Percentiles rank a stretch among this genome's conserved stretches.
Evolutionary conservation across 331 rosid genomes (phyloP).

Genomic region (Spiraea crenata): DNA sequence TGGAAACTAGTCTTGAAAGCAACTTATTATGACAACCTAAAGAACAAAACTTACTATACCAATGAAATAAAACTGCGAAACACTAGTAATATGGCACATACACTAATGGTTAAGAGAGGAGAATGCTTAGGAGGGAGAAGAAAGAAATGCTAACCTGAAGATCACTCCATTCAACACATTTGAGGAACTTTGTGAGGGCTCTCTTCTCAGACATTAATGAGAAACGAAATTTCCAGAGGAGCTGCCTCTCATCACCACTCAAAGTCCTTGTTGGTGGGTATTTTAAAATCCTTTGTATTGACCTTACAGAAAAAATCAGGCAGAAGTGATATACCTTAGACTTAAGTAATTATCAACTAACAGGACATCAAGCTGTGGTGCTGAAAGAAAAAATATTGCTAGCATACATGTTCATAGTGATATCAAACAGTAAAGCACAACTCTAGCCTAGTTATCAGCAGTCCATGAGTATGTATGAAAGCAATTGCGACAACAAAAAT

Average conservation of each 20-base stretch:
- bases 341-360: slow-evolving; percentile 9
- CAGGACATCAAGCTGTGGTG: slow-evolving; percentile 5
- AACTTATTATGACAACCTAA: background rate
- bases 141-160: slow-evolving; percentile 62
- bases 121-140: background rate
- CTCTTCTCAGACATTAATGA: slow-evolving; percentile 99
- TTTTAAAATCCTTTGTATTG: slow-evolving; percentile 82
- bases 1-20: background rate
- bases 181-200: slow-evolving; percentile 96
- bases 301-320: slow-evolving; percentile 46
- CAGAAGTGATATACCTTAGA: slow-evolving; percentile 15
- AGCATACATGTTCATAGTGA: background rate
- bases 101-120: slow-evolving; percentile 7
- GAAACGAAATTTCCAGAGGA: slow-evolving; percentile 97
- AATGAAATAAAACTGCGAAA: background rate
- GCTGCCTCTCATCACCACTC: slow-evolving; percentile 98
- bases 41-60: background rate
- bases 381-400: background rate
- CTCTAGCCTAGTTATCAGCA: background rate
- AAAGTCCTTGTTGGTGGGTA: slow-evolving; percentile 97
- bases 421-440: background rate
- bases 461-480: background rate
- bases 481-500: background rate
- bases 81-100: background rate
- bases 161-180: slow-evolving; percentile 99